Percentiles rank a stretch among this genome's conserved stretches.
Conservation (phyloP, 129 eudicot genomes). For the Deinandra increscens region DNA sequence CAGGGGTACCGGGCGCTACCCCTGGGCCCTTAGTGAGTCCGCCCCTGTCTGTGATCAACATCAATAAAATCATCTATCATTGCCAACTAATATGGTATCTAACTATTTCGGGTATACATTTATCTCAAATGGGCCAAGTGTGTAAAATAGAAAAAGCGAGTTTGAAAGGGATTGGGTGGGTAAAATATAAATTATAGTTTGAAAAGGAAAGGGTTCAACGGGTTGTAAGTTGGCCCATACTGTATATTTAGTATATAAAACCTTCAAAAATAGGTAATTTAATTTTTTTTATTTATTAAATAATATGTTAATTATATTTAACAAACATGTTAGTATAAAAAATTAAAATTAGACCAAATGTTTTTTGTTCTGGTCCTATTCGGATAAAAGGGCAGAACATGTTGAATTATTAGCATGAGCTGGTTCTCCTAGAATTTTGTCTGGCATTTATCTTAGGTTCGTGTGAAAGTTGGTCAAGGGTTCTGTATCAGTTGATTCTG, state of each 20-base stretch:
- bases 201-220: not conserved
- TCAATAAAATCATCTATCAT: too few relatives aligned
- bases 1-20: too few relatives aligned
- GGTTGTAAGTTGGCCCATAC: not conserved
- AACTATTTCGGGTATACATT: too few relatives aligned
- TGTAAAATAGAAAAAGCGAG: too few relatives aligned
- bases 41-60: too few relatives aligned
- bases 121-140: too few relatives aligned
- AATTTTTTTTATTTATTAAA: not conserved
- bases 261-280: not conserved
- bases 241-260: not conserved
- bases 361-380: not conserved
- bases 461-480: not conserved
- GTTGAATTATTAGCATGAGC: not conserved
- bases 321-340: not conserved
- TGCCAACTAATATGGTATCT: too few relatives aligned
- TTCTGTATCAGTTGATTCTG: not conserved
- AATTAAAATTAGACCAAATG: not conserved
- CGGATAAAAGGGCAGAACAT: not conserved
- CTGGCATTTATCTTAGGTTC: not conserved
- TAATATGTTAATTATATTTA: not conserved
- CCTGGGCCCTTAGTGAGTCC: too few relatives aligned
- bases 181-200: not conserved
- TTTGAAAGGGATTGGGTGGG: too few relatives aligned
- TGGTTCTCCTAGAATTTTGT: not conserved